Evolutionary conservation across 352 stramenopile genomes (phyloP).

Genomic region (Phytophthora brassicae): DNA sequence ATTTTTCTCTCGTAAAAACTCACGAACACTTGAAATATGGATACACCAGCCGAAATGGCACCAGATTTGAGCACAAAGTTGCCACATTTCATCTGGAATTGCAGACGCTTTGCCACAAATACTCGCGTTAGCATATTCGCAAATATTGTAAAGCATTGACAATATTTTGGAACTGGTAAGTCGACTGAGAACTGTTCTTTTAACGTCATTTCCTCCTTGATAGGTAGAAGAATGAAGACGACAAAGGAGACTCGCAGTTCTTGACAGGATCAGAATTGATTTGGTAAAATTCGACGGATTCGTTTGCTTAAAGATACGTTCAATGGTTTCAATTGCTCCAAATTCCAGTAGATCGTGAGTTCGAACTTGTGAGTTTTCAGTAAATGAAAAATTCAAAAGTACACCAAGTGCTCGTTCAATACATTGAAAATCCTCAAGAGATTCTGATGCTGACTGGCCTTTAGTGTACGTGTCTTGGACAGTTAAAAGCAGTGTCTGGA

Average conservation of each 20-base stretch:
- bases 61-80: constrained; percentile 67
- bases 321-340: constrained; percentile 13
- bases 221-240: constrained; percentile 48
- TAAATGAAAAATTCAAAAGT: constrained; percentile 70
- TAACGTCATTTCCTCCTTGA: not conserved
- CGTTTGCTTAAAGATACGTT: constrained; percentile 24
- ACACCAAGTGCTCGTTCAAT: constrained; percentile 53
- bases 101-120: constrained; percentile 4
- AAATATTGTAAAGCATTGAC: constrained; percentile 35
- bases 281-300: constrained; percentile 13
- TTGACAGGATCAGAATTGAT: constrained; percentile 41
- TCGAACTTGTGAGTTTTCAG: constrained; percentile 36
- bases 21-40: constrained; percentile 27
- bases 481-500: constrained; percentile 23
- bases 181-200: not conserved
- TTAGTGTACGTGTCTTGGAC: constrained; percentile 5
- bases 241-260: constrained; percentile 57
- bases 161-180: constrained; percentile 28
- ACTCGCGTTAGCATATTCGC: constrained; percentile 26
- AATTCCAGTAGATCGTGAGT: constrained; percentile 33
- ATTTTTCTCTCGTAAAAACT: constrained; percentile 42
- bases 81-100: constrained; percentile 43
- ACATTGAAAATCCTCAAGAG: not conserved
- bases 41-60: constrained; percentile 72
- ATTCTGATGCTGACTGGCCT: not conserved